These are phyloP conservation scores for Kregervanrija fluxuum DNA, from an alignment of 805 yeast genomes.

Conservation along the genomic window DNA sequence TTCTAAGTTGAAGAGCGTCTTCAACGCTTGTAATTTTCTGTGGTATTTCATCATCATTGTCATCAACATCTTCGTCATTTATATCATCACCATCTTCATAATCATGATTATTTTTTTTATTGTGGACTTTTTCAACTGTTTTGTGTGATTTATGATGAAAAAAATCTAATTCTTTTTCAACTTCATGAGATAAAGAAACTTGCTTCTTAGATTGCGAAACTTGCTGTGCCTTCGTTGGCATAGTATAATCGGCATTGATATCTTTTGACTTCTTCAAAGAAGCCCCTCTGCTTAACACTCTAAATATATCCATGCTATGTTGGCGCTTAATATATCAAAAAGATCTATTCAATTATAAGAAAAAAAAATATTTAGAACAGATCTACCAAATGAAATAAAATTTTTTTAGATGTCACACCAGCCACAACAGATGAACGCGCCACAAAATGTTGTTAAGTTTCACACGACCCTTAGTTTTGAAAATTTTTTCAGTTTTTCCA, in stretches of 20 bases:
- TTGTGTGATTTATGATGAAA: constrained; percentile 52
- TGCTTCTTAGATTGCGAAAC: constrained; percentile 27
- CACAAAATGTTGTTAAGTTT: no score
- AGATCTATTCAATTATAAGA: not conserved
- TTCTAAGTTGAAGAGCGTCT: constrained; percentile 59
- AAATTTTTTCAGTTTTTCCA: not conserved
- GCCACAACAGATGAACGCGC: no score
- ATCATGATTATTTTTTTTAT: no score
- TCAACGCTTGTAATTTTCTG: constrained; percentile 39
- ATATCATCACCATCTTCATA: constrained; percentile 21
- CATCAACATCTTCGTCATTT: constrained; percentile 22
- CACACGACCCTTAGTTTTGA: not conserved
- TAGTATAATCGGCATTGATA: constrained; percentile 35
- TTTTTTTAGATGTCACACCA: not conserved
- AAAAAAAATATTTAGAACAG: not conserved
- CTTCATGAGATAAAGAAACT: constrained; percentile 37
- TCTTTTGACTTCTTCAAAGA: constrained; percentile 53
- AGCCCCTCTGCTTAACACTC: constrained; percentile 82
- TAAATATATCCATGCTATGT: constrained; percentile 75
- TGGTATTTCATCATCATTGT: constrained; percentile 19
- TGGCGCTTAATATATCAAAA: not conserved
- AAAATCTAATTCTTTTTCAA: constrained; percentile 75
- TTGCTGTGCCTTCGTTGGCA: constrained; percentile 20
- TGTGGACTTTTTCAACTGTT: constrained; percentile 6
- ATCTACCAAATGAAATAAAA: not conserved